Evolutionary conservation across 179 eudicot genomes (phyloP).

Genomic region (Gypsophila paniculata): DNA sequence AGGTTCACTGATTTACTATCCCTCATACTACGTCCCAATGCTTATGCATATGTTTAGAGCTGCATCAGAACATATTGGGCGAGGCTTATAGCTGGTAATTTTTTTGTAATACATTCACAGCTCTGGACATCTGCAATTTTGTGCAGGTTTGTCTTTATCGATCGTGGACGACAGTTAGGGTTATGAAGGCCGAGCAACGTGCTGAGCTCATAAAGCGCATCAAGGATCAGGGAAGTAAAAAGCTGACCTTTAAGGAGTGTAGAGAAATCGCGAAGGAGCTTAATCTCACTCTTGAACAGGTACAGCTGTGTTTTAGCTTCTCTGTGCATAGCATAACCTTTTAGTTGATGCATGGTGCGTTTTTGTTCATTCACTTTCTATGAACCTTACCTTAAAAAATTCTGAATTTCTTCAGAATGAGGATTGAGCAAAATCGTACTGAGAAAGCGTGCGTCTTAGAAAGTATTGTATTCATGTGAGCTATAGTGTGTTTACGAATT

Average conservation of each 20-base stretch:
- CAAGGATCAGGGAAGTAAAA: constrained; percentile 53
- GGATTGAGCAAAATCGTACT: neutral
- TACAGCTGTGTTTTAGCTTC: constrained; percentile 24
- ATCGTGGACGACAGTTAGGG: constrained; percentile 79
- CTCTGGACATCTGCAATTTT: neutral
- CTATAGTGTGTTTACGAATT: neutral
- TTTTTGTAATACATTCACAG: constrained; percentile 3
- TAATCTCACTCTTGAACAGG: constrained; percentile 85
- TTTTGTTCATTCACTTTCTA: neutral
- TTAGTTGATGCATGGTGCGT: neutral
- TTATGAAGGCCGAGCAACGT: constrained; percentile 88
- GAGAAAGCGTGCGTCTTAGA: neutral
- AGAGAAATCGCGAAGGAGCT: constrained; percentile 79
- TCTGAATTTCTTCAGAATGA: neutral
- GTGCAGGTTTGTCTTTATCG: constrained; percentile 62
- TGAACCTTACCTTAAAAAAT: neutral
- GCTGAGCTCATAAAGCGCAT: constrained; percentile 76
- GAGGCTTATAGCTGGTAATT: neutral
- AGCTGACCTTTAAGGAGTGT: constrained; percentile 71
- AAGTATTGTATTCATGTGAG: constrained; percentile 3
- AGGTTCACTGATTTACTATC: neutral
- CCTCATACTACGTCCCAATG: neutral
- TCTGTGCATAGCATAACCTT: neutral
- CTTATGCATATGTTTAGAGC: constrained; percentile 7
- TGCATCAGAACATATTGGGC: constrained; percentile 4